Evolutionary conservation across 2,329 filamentous ascomycete genomes (phyloP).

Genomic region (Alternaria sp.): DNA sequence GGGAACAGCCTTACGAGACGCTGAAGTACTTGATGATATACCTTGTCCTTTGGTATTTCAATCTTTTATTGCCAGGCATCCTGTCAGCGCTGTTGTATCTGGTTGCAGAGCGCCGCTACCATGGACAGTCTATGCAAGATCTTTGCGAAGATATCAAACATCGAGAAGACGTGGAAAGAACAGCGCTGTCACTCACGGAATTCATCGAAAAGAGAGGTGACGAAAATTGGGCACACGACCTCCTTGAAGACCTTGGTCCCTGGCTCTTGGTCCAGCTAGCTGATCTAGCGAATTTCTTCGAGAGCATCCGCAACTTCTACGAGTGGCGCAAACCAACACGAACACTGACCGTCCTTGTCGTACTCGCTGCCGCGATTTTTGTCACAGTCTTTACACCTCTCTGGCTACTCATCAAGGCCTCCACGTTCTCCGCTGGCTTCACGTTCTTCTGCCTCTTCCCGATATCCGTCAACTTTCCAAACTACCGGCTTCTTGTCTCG

Average conservation of each 20-base stretch:
- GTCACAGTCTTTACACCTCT: conserved; percentile 34
- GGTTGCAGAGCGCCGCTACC: conserved; percentile 31
- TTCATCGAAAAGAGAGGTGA: conserved; percentile 51
- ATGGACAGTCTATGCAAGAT: conserved; percentile 36
- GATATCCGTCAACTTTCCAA: conserved; percentile 44
- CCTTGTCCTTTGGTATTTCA: conserved; percentile 36
- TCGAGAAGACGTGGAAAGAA: conserved; percentile 41
- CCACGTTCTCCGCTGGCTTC: conserved; percentile 41
- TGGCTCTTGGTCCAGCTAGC: conserved; percentile 49
- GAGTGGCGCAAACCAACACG: conserved; percentile 48
- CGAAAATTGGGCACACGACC: conserved; percentile 47
- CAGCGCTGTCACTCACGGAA: conserved; percentile 46
- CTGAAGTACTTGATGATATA: conserved; percentile 42
- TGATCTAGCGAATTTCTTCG: conserved; percentile 49
- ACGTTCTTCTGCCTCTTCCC: conserved; percentile 50
- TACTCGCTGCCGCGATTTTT: conserved; percentile 35
- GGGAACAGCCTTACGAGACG: conserved; percentile 47
- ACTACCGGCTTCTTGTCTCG: conserved; percentile 50
- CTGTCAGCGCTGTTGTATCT: conserved; percentile 36
- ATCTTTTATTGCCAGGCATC: conserved; percentile 39
- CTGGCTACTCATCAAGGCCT: conserved; percentile 42
- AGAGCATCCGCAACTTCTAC: conserved; percentile 51
- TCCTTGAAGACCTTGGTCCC: conserved; percentile 42
- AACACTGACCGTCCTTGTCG: conserved; percentile 36
- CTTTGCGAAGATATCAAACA: conserved; percentile 45